Evolutionary conservation across 257 asterid species (phyloP).

Genomic region (Gardenia jasminoides): DNA sequence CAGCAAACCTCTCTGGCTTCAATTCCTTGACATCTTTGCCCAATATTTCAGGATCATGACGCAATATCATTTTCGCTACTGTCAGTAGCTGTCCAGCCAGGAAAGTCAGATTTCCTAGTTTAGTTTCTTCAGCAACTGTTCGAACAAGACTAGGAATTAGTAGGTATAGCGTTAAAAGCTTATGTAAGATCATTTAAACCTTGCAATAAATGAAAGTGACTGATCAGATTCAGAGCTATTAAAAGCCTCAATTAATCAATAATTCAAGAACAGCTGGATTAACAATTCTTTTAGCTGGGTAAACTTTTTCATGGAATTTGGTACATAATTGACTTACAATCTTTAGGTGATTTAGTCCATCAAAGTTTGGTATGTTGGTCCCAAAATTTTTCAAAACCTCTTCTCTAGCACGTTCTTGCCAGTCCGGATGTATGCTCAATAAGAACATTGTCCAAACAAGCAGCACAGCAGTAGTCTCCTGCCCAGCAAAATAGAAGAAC

Average conservation of each 20-base stretch:
- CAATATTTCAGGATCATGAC: constrained; percentile 45
- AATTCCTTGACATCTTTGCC: constrained; percentile 57
- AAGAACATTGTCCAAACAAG: constrained; percentile 58
- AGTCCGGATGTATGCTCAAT: constrained; percentile 37
- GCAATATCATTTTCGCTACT: constrained; percentile 34
- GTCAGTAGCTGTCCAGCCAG: constrained; percentile 40
- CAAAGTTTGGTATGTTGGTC: constrained; percentile 28
- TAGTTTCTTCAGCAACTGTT: constrained; percentile 22
- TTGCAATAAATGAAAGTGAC: constrained; percentile 12
- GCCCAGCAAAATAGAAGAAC: constrained; percentile 59
- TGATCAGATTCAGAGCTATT: not conserved
- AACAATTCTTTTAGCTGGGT: no score
- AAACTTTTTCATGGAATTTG: no score
- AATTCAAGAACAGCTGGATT: no score
- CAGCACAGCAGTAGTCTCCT: constrained; percentile 53
- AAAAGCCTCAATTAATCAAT: not conserved
- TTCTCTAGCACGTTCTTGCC: constrained; percentile 58
- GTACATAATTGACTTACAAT: constrained; percentile 16
- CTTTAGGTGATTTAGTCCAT: constrained; percentile 42
- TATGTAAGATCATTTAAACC: constrained; percentile 56
- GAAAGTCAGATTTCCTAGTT: constrained; percentile 30
- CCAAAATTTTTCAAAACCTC: constrained; percentile 42
- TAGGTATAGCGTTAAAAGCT: constrained; percentile 54
- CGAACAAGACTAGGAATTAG: constrained; percentile 27
- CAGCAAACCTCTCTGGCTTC: constrained; percentile 50